Conservation (phyloP, 2,329 filamentous ascomycete genomes). For the Trichothecium roseum region DNA sequence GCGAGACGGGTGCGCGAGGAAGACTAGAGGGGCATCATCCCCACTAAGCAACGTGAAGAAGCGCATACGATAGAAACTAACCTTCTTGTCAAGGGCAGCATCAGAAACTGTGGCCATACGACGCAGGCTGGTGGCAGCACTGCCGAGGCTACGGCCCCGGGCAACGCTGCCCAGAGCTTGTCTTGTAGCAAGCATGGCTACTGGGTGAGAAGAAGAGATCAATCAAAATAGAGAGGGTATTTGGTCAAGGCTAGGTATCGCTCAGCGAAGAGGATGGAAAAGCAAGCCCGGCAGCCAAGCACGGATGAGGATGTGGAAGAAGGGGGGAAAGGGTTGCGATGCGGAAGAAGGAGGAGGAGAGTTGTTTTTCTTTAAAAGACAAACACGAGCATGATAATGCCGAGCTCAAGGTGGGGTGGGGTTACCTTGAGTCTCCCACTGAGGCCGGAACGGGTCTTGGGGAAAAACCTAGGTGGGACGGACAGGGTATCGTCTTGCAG, state of each 20-base stretch:
- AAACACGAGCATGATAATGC: constrained; percentile 6
- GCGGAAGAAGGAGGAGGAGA: constrained; percentile 12
- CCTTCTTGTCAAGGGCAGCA: constrained; percentile 84
- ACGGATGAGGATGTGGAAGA: constrained; percentile 10
- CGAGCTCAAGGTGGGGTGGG: constrained; percentile 10
- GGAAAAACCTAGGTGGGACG: background rate
- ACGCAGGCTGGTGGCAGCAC: constrained; percentile 51
- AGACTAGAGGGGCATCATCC: background rate
- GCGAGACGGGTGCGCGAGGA: background rate
- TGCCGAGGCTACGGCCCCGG: constrained; percentile 45
- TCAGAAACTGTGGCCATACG: constrained; percentile 80
- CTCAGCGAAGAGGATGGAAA: constrained; percentile 9
- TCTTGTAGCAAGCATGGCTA: constrained; percentile 59
- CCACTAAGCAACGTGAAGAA: background rate
- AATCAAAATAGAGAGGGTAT: constrained; percentile 17
- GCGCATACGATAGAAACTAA: constrained; percentile 18
- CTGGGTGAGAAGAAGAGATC: constrained; percentile 9
- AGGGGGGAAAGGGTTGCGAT: constrained; percentile 17
- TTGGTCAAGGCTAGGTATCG: constrained; percentile 16
- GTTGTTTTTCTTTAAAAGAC: constrained; percentile 13
- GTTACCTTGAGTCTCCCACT: constrained; percentile 4
- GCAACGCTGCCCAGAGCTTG: constrained; percentile 56
- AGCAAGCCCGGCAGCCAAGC: constrained; percentile 5
- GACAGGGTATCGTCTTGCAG: background rate
- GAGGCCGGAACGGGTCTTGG: background rate